A percentile compares a stretch with the other conserved stretches of the same genome.
These are phyloP conservation scores for Didymella pomorum DNA, from an alignment of 2,329 filamentous ascomycete species.

Conservation along the genomic window DNA sequence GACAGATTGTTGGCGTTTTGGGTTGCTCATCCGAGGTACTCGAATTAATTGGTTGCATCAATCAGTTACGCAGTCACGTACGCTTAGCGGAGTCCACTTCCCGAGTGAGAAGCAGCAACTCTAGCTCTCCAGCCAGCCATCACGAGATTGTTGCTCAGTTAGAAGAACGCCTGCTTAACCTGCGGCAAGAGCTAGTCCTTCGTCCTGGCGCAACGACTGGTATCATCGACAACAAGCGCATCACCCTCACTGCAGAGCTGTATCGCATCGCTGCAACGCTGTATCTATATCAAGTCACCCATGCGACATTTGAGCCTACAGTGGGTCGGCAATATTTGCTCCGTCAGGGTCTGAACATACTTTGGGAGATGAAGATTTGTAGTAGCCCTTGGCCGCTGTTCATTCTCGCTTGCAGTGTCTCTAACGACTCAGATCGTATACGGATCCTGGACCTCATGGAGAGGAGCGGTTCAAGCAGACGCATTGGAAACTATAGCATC, in stretches of 20 bases:
- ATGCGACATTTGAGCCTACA: slow-evolving; percentile 39
- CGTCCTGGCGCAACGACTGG: slow-evolving; percentile 36
- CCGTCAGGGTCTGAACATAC: slow-evolving; percentile 45
- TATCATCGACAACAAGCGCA: slow-evolving; percentile 39
- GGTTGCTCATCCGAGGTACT: slow-evolving; percentile 60
- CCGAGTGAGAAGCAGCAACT: neutral
- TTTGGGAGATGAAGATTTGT: slow-evolving; percentile 53
- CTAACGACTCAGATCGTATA: slow-evolving; percentile 54
- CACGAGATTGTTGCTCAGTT: slow-evolving; percentile 7
- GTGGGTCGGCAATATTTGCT: slow-evolving; percentile 12
- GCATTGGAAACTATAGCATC: slow-evolving; percentile 58
- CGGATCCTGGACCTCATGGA: slow-evolving; percentile 54
- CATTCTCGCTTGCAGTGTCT: slow-evolving; percentile 57
- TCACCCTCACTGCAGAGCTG: slow-evolving; percentile 59
- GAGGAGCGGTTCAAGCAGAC: slow-evolving; percentile 53
- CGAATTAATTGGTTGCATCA: slow-evolving; percentile 55
- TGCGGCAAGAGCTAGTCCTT: slow-evolving; percentile 37
- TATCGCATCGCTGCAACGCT: slow-evolving; percentile 60
- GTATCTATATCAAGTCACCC: slow-evolving; percentile 53
- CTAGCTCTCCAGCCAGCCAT: neutral
- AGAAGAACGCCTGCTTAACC: slow-evolving; percentile 30
- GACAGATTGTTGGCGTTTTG: slow-evolving; percentile 57
- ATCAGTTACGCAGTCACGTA: slow-evolving; percentile 31
- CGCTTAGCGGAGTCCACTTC: neutral
- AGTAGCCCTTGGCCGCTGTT: slow-evolving; percentile 62